Base-by-base conservation (phyloP, 805 yeast species). In the Peterozyma xylosa region DNA sequence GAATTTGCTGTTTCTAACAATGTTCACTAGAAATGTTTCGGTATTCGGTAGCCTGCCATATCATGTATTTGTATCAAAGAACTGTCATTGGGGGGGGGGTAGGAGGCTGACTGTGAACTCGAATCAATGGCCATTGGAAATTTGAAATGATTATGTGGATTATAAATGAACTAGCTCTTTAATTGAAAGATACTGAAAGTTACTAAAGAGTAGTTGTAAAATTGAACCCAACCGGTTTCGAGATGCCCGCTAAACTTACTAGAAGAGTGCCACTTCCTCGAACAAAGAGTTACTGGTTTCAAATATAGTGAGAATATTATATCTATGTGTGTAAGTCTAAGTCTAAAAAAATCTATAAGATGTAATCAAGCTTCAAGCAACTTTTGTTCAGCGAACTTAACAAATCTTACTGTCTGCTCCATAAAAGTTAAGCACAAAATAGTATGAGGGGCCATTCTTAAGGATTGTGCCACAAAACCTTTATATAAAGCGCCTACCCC, bases 381-480 rank as follows among this genome's bases (percentile, higher is more conserved):
- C 27, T 21, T 21, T 21, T 68, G 64, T 54, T 75, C 81, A 14
- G 68, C 54, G 43, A 51, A 56, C 45, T 63, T 63, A 52, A 72
- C 67, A 45, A 79, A 62, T 51, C 80, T 80, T 87, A 87, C 82
- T 10, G 96, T 84, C 59, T 87, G 96, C 66, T 93, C 99, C 96
- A 91, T 88, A 58, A 93, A 88, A 53, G 89, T 88, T 61, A 93
- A 73, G 27, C 95, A 85, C 55, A 86, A 67, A 42, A 93, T 80
- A 1, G 98, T 90, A 60, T 93, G 99, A 11, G 99, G 99, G 1
- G 93, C 96, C 46, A 91, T 82, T 66, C 99, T 78, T 60, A 89
- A 70, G 43, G 91, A 67, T 56, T 93, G 97, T 1, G 99, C 97
- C 61, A 82, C 82, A 60, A 93, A 91, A 11, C 99, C 99, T 66